Base-by-base conservation (phyloP, 139 green algal genomes). In the Chloropicon primus region DNA sequence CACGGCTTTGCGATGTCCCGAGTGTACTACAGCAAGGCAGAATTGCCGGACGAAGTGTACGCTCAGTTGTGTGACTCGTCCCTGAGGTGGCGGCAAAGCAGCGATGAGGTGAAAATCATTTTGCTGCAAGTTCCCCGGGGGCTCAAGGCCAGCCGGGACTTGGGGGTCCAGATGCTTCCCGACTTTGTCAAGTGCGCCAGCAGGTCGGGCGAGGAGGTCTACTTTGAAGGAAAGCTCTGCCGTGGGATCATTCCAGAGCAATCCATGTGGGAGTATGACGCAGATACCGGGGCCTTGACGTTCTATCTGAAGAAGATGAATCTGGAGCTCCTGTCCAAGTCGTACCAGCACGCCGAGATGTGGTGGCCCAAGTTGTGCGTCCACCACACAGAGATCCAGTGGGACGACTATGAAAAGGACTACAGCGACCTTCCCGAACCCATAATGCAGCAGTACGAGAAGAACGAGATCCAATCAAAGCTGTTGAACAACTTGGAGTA, bases 341-440 rank as follows among this genome's bases (percentile, higher is more conserved):
- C 88, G 26, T 89, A 84, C 82, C 54, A 84, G 77, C 89, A 92
- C 81, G 77, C 54, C 2, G 83, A 92, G 73, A 88, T 81, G 74
- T 93, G 87, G 89, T 96, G 91, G 91, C 80, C 85, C 17, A 79
- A 82, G 1, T 80, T 96, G 2, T 89, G 94, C 24, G 27, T 1
- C 21, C 28, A 85, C 25, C 84, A 90, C 54, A 21, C 23, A 1
- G 77, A 83, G 22, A 91, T 94, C 53, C 81, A 83, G 0, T 96
- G 86, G 84, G 91, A 96, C 29, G 91, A 96, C 76, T 89, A 88
- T 41, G 85, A 90, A 1, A 94, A 94, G 79, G 90, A 96, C 81
- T 96, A 94, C 76, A 82, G 53, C 26, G 91, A 96, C 80, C 79
- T 96, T 25, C 91, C 91, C 1, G 27, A 25, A 3, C 71, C 25